A percentile compares a stretch with the other conserved stretches of the same genome.
Evolutionary conservation across 2,329 filamentous ascomycete species (phyloP).

Genomic region (Drechslerella stenobrocha): DNA sequence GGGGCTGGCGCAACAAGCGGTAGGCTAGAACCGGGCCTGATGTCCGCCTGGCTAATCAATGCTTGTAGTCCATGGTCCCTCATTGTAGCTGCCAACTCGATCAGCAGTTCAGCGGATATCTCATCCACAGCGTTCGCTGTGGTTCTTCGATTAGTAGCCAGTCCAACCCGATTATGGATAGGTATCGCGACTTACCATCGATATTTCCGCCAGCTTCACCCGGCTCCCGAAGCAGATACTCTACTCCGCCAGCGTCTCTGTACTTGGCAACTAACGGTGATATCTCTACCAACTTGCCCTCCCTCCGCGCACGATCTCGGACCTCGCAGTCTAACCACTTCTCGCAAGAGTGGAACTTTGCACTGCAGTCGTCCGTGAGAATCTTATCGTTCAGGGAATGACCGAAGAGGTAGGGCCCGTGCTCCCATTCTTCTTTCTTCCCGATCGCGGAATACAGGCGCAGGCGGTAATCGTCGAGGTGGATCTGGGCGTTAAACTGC

Average conservation of each 20-base stretch:
- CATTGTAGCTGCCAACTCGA: slow-evolving; percentile 18
- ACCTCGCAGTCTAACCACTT: slow-evolving; percentile 62
- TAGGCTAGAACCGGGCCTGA: slow-evolving; percentile 27
- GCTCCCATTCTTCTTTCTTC: slow-evolving; percentile 56
- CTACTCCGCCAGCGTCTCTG: slow-evolving; percentile 62
- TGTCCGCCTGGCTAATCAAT: slow-evolving; percentile 14
- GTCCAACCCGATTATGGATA: too few species aligned
- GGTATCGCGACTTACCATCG: slow-evolving; percentile 56
- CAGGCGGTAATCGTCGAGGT: slow-evolving; percentile 80
- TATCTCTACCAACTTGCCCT: slow-evolving; percentile 69
- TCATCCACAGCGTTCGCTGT: slow-evolving; percentile 32
- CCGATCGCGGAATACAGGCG: slow-evolving; percentile 70
- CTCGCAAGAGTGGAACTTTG: slow-evolving; percentile 83
- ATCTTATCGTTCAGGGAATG: slow-evolving; percentile 72
- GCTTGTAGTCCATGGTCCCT: slow-evolving; percentile 16
- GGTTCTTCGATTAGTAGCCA: background rate
- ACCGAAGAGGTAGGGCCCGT: slow-evolving; percentile 64
- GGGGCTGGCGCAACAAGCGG: slow-evolving; percentile 31
- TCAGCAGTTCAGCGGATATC: slow-evolving; percentile 25
- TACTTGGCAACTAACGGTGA: slow-evolving; percentile 67
- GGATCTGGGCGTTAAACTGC: slow-evolving; percentile 70
- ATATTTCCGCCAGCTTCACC: slow-evolving; percentile 72
- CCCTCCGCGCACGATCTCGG: slow-evolving; percentile 56
- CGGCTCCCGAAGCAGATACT: slow-evolving; percentile 69
- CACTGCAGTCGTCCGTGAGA: slow-evolving; percentile 66